phyloP scores from a whole-genome alignment of 495 filamentous ascomycete genomes.

The Hypoxylon subgilvum region DNA sequence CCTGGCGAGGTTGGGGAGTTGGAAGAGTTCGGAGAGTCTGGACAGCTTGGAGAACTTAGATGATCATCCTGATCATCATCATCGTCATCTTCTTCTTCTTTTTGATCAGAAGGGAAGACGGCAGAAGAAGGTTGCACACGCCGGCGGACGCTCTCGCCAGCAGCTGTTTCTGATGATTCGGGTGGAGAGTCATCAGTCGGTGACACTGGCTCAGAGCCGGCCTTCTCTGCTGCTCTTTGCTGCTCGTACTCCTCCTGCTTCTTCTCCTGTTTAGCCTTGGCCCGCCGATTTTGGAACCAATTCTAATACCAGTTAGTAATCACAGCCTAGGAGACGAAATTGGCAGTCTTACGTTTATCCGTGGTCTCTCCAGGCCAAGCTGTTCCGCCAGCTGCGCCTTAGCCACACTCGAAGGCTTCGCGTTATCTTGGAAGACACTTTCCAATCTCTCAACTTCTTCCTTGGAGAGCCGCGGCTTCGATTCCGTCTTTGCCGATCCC shows the following conservation, averaged over 20 bases:
- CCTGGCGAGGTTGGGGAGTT: conserved; percentile 7
- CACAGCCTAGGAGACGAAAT: not conserved
- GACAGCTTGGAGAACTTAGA: no score
- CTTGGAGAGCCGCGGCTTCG: conserved; percentile 75
- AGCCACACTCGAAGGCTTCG: conserved; percentile 76
- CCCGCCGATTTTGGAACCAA: conserved; percentile 90
- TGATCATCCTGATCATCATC: conserved; percentile 37
- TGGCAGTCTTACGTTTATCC: conserved; percentile 67
- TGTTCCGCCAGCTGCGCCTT: conserved; percentile 76
- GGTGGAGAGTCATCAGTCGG: conserved; percentile 38
- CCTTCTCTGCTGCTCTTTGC: conserved; percentile 62
- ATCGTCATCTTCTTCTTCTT: conserved; percentile 17
- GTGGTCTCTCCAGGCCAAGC: conserved; percentile 73
- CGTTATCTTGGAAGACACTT: conserved; percentile 73
- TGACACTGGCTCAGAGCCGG: conserved; percentile 45
- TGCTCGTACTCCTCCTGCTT: conserved; percentile 70
- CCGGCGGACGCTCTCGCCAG: conserved; percentile 42
- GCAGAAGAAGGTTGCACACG: conserved; percentile 47
- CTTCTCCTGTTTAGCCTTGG: conserved; percentile 79
- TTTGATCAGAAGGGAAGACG: conserved; percentile 40
- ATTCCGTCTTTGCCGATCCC: conserved; percentile 53
- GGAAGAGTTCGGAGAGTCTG: conserved; percentile 13
- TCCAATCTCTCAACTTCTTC: conserved; percentile 82
- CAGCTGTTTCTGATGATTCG: conserved; percentile 37
- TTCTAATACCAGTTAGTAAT: conserved; percentile 63